Evolutionary conservation across 495 filamentous ascomycete species (phyloP).

Genomic region (Paragyromitra xinjiangensis): DNA sequence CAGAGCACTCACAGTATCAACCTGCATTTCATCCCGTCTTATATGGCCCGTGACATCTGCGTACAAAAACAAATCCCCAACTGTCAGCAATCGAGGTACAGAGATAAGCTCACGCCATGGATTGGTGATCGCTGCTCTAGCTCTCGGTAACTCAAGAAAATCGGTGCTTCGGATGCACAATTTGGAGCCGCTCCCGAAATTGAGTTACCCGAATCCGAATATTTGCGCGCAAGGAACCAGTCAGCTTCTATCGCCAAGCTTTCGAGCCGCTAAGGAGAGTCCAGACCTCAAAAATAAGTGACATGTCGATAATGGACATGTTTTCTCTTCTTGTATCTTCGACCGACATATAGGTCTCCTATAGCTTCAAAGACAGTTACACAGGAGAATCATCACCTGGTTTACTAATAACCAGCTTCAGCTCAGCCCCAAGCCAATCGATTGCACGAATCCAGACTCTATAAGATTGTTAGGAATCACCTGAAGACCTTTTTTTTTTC

Average conservation of each 20-base stretch:
- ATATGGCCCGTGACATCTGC: conserved; percentile 20
- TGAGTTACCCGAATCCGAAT: background rate
- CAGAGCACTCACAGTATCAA: conserved; percentile 1
- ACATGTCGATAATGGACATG: conserved; percentile 1
- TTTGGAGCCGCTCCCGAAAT: background rate
- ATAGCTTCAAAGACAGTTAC: conserved; percentile 1
- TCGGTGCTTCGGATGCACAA: conserved; percentile 8
- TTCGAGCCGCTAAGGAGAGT: conserved; percentile 1
- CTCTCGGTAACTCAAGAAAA: background rate
- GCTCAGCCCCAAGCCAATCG: background rate
- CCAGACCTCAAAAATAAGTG: background rate
- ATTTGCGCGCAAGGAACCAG: conserved; percentile 16
- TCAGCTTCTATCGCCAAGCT: conserved; percentile 13
- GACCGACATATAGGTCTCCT: conserved; percentile 4
- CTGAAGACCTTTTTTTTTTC: background rate
- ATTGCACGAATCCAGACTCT: background rate
- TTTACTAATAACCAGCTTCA: background rate
- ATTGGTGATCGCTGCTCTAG: conserved; percentile 17
- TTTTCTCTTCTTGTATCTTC: background rate
- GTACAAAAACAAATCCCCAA: conserved; percentile 13
- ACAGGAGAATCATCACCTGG: background rate
- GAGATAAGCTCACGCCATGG: conserved; percentile 19
- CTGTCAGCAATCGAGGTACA: conserved; percentile 10
- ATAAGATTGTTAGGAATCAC: background rate
- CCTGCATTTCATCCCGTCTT: conserved; percentile 34